Evolutionary conservation across 805 yeast genomes (phyloP).

Genomic region (Suhomyces tanzawaensis): DNA sequence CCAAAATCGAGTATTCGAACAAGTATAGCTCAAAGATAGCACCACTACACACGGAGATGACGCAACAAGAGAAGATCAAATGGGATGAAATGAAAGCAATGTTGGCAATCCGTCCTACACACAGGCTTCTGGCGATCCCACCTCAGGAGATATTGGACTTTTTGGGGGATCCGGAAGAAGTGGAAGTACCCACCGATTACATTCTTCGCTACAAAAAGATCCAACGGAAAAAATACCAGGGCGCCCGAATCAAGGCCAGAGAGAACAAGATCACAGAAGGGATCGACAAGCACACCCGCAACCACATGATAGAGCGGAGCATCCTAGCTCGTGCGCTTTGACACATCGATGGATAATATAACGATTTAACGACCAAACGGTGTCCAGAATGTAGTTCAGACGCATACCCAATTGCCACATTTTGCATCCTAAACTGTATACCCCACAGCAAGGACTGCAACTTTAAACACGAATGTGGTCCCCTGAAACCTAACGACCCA

Average conservation of each 20-base stretch:
- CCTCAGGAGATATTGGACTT: not conserved
- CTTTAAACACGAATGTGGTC: no score
- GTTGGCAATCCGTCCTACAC: not conserved
- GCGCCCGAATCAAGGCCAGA: constrained; percentile 9
- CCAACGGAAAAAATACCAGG: constrained; percentile 7
- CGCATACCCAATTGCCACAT: no score
- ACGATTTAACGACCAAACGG: no score
- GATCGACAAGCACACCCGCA: constrained; percentile 16
- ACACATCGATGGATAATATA: no score
- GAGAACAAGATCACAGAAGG: constrained; percentile 22
- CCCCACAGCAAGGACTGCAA: no score
- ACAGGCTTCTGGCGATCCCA: not conserved
- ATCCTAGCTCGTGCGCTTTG: constrained; percentile 11
- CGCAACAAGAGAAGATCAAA: not conserved
- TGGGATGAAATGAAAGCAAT: not conserved
- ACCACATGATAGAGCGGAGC: constrained; percentile 16
- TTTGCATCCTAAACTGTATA: no score
- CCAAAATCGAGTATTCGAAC: constrained; percentile 1
- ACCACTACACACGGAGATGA: not conserved
- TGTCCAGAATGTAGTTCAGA: no score
- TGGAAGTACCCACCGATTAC: constrained; percentile 2
- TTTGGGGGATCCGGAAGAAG: not conserved
- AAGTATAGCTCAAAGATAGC: not conserved
- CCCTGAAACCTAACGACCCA: not conserved
- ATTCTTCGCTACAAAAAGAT: constrained; percentile 2